phyloP scores from a whole-genome alignment of 495 filamentous ascomycete species.

The Hypoxylon fuscum region DNA sequence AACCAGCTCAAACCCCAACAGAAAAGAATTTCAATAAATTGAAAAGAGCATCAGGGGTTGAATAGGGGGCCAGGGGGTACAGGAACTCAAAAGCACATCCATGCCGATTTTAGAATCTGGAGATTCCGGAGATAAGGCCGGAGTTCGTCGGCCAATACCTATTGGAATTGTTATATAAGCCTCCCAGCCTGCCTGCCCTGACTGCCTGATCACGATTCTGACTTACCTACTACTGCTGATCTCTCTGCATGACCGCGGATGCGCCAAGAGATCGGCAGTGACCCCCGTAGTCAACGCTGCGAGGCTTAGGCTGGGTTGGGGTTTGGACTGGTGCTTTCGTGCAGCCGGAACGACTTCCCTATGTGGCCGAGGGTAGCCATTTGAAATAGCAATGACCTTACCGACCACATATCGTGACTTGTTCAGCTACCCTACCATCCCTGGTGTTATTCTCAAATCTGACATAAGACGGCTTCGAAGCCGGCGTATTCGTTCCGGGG shows the following conservation, averaged over 20 bases:
- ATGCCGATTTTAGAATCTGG: background rate
- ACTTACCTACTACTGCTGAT: slow-evolving; percentile 14
- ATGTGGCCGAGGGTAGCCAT: background rate
- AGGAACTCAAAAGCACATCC: too few species aligned
- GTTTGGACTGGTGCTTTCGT: background rate
- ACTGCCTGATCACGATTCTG: background rate
- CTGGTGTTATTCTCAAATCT: slow-evolving; percentile 34
- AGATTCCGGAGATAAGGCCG: too few species aligned
- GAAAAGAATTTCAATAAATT: too few species aligned
- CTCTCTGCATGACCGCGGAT: slow-evolving; percentile 15
- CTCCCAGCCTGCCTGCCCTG: too few species aligned
- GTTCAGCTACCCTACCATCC: background rate
- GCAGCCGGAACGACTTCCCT: too few species aligned
- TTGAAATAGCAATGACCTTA: slow-evolving; percentile 15
- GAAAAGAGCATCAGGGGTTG: background rate
- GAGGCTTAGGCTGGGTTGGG: slow-evolving; percentile 3
- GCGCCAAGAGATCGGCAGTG: slow-evolving; percentile 27
- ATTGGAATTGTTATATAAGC: too few species aligned
- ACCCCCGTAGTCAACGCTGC: slow-evolving; percentile 10
- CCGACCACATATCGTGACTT: background rate
- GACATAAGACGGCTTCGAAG: slow-evolving; percentile 19
- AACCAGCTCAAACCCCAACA: too few species aligned
- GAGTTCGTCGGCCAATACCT: too few species aligned
- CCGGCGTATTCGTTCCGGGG: too few species aligned
- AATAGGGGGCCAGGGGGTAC: too few species aligned